Base-by-base conservation (phyloP, 768 basidiomycete species). In the Phaffia tasmanica region DNA sequence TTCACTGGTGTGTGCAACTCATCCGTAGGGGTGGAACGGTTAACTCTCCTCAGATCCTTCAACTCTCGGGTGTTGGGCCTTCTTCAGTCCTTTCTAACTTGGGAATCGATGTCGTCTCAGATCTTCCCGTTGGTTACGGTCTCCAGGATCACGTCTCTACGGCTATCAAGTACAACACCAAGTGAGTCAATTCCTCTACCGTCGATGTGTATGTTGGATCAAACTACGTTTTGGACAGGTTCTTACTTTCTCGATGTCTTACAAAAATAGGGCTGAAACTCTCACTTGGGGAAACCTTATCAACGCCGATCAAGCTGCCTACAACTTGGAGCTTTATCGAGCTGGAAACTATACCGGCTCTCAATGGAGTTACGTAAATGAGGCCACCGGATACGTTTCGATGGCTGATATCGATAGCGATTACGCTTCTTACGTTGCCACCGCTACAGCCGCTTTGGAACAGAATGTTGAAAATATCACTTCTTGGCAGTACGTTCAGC, bases 51-150 rank as follows among this genome's bases (percentile, higher is more conserved):
- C 81, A 83, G 11, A 76, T 85, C 25, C 75, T 86, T 18, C 76
- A 82, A 76, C 76, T 80, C 11, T 83, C 82, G 62, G 85, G 85
- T 64, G 79, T 86, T 59, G 85, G 85, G 0, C 82, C 83, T 1
- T 72, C 72, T 63, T 81, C 83, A 63, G 79, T 84, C 1, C 75
- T 86, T 53, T 70, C 77, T 25, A 75, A 75, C 8, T 81, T 78
- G 14, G 79, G 79, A 18, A 79, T 86, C 42, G n/a, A 57, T 11
- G 74, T 77, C 30, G 70, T 79, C 49, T 80, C 81, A 53, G 78
- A 84, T 4, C 82, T 83, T 7, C 84, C 83, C 58, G 84, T 85
- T 55, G 84, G 84, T 1, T 81, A 82, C 68, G 82, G 84, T 74
- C 73, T 84, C 50, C 79, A 81, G 70, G 67, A 68, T 27, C 67